A percentile compares a stretch with the other conserved stretches of the same genome.
These are phyloP conservation scores for Talaromyces sp. DNA, from an alignment of 2,329 filamentous ascomycete species.

Conservation along the genomic window DNA sequence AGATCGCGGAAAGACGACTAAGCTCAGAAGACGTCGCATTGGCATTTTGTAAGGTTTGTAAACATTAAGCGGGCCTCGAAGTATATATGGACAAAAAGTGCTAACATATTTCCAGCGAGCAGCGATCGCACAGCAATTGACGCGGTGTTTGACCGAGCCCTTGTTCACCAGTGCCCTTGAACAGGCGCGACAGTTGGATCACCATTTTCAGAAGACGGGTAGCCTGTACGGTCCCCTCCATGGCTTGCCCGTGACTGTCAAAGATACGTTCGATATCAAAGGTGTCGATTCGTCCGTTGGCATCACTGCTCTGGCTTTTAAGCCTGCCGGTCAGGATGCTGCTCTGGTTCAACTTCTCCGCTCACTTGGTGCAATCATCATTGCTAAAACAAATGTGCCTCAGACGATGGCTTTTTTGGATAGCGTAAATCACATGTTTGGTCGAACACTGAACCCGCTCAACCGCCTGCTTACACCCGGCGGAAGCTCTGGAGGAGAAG, in stretches of 20 bases:
- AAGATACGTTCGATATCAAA: constrained; percentile 43
- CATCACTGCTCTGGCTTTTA: constrained; percentile 31
- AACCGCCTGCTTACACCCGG: constrained; percentile 59
- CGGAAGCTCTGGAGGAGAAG: constrained; percentile 64
- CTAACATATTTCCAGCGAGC: constrained; percentile 24
- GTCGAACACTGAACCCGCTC: constrained; percentile 59
- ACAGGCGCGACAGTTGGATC: constrained; percentile 47
- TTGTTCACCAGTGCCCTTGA: constrained; percentile 48
- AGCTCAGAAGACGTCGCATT: constrained; percentile 44
- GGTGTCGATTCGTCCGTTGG: constrained; percentile 54
- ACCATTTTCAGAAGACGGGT: constrained; percentile 34
- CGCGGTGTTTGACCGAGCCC: constrained; percentile 49
- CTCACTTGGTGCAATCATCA: constrained; percentile 47
- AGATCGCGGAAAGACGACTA: constrained; percentile 30
- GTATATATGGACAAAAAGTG: neutral
- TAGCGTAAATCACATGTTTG: constrained; percentile 58
- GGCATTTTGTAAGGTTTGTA: constrained; percentile 51
- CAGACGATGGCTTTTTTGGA: constrained; percentile 62
- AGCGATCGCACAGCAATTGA: constrained; percentile 38
- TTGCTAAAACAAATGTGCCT: constrained; percentile 55
- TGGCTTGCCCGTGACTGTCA: constrained; percentile 55
- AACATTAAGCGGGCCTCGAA: neutral
- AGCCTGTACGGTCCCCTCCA: constrained; percentile 55
- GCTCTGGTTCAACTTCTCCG: constrained; percentile 7
- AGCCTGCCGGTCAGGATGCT: constrained; percentile 1